Evolutionary conservation across 2,329 filamentous ascomycete genomes (phyloP).

Genomic region (Nigrograna mackinnonii): DNA sequence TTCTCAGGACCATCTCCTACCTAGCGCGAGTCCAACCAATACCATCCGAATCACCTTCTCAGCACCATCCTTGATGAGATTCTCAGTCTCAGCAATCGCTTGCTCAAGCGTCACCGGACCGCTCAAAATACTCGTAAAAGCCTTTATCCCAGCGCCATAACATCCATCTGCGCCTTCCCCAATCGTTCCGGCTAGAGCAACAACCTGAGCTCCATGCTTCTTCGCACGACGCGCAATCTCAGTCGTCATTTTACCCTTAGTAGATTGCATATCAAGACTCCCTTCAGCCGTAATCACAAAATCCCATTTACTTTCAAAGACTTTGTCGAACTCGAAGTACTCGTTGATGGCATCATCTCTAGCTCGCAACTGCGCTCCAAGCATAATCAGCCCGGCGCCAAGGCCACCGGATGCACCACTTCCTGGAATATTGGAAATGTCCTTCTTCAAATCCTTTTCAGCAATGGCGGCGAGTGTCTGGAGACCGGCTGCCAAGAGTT

Average conservation of each 20-base stretch:
- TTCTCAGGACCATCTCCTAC: slow-evolving; percentile 13
- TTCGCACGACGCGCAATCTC: slow-evolving; percentile 56
- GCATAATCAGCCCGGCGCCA: slow-evolving; percentile 54
- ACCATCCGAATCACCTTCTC: slow-evolving; percentile 43
- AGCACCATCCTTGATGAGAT: slow-evolving; percentile 38
- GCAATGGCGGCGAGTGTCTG: slow-evolving; percentile 37
- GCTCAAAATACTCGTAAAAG: slow-evolving; percentile 40
- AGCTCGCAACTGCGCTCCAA: slow-evolving; percentile 52
- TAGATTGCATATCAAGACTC: slow-evolving; percentile 56
- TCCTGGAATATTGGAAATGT: slow-evolving; percentile 47
- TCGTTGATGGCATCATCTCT: slow-evolving; percentile 56
- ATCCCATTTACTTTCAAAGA: slow-evolving; percentile 52
- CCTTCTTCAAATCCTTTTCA: slow-evolving; percentile 34
- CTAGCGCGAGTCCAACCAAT: slow-evolving; percentile 35
- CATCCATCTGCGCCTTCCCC: slow-evolving; percentile 31
- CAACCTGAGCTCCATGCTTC: slow-evolving; percentile 50
- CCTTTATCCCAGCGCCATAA: slow-evolving; percentile 35
- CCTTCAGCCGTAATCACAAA: slow-evolving; percentile 59
- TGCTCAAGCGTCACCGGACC: slow-evolving; percentile 37
- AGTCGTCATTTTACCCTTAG: slow-evolving; percentile 57
- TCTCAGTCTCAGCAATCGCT: slow-evolving; percentile 38
- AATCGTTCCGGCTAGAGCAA: slow-evolving; percentile 37
- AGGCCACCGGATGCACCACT: slow-evolving; percentile 58
- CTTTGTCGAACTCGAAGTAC: slow-evolving; percentile 52
- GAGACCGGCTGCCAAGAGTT: slow-evolving; percentile 48